Percentiles rank a stretch among this genome's conserved stretches.
Evolutionary conservation across 768 basidiomycete species (phyloP).

Genomic region (Pulveroboletus sp.): DNA sequence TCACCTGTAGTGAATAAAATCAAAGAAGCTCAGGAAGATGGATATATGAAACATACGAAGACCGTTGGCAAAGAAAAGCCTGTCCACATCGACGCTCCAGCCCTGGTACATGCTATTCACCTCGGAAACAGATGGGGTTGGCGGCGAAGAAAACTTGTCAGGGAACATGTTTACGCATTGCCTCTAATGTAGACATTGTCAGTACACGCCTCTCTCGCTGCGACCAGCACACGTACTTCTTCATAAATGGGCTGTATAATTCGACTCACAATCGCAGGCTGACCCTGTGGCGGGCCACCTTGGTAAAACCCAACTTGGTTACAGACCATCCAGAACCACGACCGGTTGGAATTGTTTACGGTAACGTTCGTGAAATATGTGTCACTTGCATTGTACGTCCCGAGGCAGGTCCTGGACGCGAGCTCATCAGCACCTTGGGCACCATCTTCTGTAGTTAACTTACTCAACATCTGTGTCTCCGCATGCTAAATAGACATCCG

Average conservation of each 20-base stretch:
- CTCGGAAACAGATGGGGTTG: slow-evolving; percentile 38
- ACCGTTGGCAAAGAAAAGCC: slow-evolving; percentile 70
- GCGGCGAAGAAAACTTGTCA: slow-evolving; percentile 48
- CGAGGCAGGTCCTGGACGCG: slow-evolving; percentile 34
- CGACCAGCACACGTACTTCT: slow-evolving; percentile 18
- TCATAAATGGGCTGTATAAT: slow-evolving; percentile 30
- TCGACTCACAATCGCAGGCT: slow-evolving; percentile 34
- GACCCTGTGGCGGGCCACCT: slow-evolving; percentile 35
- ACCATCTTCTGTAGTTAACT: slow-evolving; percentile 16
- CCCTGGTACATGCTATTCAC: slow-evolving; percentile 56
- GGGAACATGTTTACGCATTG: slow-evolving; percentile 72
- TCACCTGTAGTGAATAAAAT: slow-evolving; percentile 41
- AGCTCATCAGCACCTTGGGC: slow-evolving; percentile 23
- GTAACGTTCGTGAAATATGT: slow-evolving; percentile 51
- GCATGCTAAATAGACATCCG: slow-evolving; percentile 47
- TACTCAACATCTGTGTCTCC: slow-evolving; percentile 45
- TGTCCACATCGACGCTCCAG: slow-evolving; percentile 57
- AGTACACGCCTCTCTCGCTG: background rate
- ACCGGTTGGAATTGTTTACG: slow-evolving; percentile 54
- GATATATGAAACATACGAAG: slow-evolving; percentile 47
- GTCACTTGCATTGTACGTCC: slow-evolving; percentile 38
- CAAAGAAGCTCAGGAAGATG: no score
- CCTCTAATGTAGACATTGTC: slow-evolving; percentile 37
- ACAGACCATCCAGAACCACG: slow-evolving; percentile 76
- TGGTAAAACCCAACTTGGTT: slow-evolving; percentile 61